Evolutionary conservation across 208 protist species (phyloP), one percentile per base, ranked within the genome.

Genomic region (Leptomonas pyrrhocoris): DNA sequence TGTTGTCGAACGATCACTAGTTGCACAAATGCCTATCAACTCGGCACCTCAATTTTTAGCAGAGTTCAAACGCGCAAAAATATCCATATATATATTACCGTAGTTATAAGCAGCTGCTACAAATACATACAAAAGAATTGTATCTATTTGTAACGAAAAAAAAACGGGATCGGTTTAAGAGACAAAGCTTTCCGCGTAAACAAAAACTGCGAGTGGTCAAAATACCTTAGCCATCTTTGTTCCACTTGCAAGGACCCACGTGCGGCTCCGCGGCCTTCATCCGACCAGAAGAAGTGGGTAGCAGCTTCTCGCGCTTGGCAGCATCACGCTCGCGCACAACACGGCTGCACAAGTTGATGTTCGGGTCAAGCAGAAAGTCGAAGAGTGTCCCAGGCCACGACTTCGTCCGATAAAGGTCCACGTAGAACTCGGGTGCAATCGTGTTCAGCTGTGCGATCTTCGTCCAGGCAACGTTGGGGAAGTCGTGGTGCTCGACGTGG

Each of bases 401-500:
- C 46, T 88, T 76, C 43, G 93, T 90, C 34, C 76, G 50, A 31
- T 81, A 46, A 28, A 97, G 72, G 55, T 87, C 69, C 60, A 97
- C 84, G 80, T 99, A 99, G 64, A 93, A 98, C 74, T 98, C 96
- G 16, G 93, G 92, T 0, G 97, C 97, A 51, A 98, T 96, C 13
- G 68, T 69, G 36, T 83, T 85, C 43, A 99, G 74, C 60, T 89
- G 58, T n/a, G 83, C 88, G 60, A 98, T 81, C 27, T 80, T 77
- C n/a, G 78, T 89, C 90, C 96, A 96, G 27, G 97, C 88, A 62
- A 99, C 92, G 69, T 93, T 89, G 21, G 96, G 95, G 71, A 99
- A 98, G 79, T 99, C 98, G 76, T 99, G 98, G 79, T 99, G 98
- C 84, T 99, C 97, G 38, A 98, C 97, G 77, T 99, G 98, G 81